Evolutionary conservation across 306 rosid genomes (phyloP), one percentile per base, ranked within the genome.

Genomic region (Vigna reflexopilosa): DNA sequence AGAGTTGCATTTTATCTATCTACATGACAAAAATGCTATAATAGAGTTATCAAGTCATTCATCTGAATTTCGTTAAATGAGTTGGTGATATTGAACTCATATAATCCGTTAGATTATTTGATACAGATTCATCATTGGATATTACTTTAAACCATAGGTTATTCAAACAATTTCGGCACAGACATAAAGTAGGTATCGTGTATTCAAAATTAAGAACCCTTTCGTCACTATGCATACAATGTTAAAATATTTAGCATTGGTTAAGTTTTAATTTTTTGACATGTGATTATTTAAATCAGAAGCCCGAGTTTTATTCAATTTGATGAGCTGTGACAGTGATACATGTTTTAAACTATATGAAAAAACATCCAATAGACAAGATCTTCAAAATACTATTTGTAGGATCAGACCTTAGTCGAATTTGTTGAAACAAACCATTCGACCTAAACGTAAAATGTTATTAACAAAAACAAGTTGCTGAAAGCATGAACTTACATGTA

Each of bases 241-340:
- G 2, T 11, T 67, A 20, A 42, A 64, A 42, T 66, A 66, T 67
- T 0, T 44, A 17, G 34, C 34, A 5, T 42, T 20, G 42, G 52
- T 40, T 30, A 40, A 16, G 24, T 66, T 40, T 66, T 8, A 42
- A 9, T n/a, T n/a, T 16, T 40, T 64, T 42, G 13, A 15, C 6
- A 42, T 5, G 17, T 11, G 34, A 67, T 67, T 67, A 42, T 67
- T 66, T 66, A 20, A 42, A 44, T 20, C 54, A 11, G 17, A 42
- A 67, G 5, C 10, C 54, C 26, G 20, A 44, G 36, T 66, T 65
- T n/a, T 50, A 66, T 66, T 42, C 34, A 67, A 44, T 40, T 66
- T 66, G 54, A 42, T 67, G 72, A 67, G 72, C 72, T 44, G 54
- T 67, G 72, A 67, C 52, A 30, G 30, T 67, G 34, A 67, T 42